These are phyloP conservation scores for Arachis hypogaea DNA, from an alignment of 306 rosid species.

Conservation along the genomic window DNA sequence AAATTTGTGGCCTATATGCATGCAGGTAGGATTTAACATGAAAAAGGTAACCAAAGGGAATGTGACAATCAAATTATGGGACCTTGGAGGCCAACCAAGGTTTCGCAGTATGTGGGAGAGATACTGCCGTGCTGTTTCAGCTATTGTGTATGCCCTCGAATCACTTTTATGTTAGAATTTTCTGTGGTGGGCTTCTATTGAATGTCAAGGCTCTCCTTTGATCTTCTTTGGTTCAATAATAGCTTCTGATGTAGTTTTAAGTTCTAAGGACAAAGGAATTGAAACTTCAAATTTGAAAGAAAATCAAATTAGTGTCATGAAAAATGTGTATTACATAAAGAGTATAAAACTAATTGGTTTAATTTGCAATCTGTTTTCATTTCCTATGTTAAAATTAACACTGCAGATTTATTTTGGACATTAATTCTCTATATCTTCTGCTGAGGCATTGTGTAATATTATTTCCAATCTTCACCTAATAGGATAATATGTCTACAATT, in stretches of 20 bases:
- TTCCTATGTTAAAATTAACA: not conserved
- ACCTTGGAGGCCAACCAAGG: slow-evolving; percentile 79
- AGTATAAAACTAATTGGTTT: not conserved
- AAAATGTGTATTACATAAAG: not conserved
- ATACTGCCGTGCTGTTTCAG: slow-evolving; percentile 77
- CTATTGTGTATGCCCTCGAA: slow-evolving; percentile 56
- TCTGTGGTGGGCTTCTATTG: too few relatives aligned
- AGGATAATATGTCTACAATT: slow-evolving; percentile 10
- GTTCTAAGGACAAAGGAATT: slow-evolving; percentile 16
- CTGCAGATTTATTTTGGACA: slow-evolving; percentile 3
- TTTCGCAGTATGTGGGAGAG: slow-evolving; percentile 83
- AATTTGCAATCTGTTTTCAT: slow-evolving; percentile 19
- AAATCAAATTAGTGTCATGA: not conserved
- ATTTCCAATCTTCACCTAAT: not conserved
- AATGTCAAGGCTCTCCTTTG: not conserved
- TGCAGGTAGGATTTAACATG: slow-evolving; percentile 81
- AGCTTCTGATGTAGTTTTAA: not conserved
- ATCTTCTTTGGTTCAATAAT: slow-evolving; percentile 1
- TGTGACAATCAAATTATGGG: slow-evolving; percentile 72
- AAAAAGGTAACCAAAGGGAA: slow-evolving; percentile 73
- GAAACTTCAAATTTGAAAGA: not conserved
- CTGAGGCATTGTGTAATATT: not conserved
- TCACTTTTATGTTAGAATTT: not conserved
- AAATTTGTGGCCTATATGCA: slow-evolving; percentile 24
- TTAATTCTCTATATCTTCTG: not conserved